A percentile compares a stretch with the other conserved stretches of the same genome.
Evolutionary conservation across 805 yeast genomes (phyloP).

Genomic region (Ogataea parapolymorpha): DNA sequence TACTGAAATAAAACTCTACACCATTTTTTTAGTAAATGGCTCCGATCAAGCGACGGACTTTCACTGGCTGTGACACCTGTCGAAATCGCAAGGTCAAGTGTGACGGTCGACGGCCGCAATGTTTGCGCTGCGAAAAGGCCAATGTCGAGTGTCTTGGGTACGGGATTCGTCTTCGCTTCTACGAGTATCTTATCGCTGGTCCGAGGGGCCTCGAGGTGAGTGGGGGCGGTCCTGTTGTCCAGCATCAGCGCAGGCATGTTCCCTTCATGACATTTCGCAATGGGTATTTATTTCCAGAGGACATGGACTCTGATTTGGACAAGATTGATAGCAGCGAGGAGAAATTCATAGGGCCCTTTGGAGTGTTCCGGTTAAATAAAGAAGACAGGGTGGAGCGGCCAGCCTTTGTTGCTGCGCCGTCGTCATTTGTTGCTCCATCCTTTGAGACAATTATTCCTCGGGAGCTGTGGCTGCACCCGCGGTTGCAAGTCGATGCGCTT

Average conservation of each 20-base stretch:
- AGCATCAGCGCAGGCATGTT: constrained; percentile 41
- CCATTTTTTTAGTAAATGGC: constrained; percentile 1
- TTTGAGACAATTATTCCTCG: constrained; percentile 20
- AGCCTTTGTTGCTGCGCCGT: background rate
- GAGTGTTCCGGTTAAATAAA: constrained; percentile 8
- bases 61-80: constrained; percentile 58
- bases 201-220: constrained; percentile 15
- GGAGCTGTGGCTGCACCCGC: constrained; percentile 35
- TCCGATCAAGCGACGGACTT: constrained; percentile 26
- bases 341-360: constrained; percentile 37
- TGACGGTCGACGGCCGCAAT: constrained; percentile 44
- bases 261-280: constrained; percentile 42
- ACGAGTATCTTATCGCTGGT: constrained; percentile 38
- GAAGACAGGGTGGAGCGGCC: background rate
- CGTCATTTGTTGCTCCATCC: background rate
- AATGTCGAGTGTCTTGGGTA: constrained; percentile 48
- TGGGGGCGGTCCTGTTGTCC: constrained; percentile 8
- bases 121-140: constrained; percentile 46
- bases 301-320: constrained; percentile 38
- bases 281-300: constrained; percentile 37
- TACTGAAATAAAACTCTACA: background rate
- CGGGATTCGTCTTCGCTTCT: constrained; percentile 46
- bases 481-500: constrained; percentile 30
- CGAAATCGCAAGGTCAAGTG: constrained; percentile 52
- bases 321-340: constrained; percentile 8